Base-by-base conservation (phyloP, 495 filamentous ascomycete species). In the Pyrenula aspistea region DNA sequence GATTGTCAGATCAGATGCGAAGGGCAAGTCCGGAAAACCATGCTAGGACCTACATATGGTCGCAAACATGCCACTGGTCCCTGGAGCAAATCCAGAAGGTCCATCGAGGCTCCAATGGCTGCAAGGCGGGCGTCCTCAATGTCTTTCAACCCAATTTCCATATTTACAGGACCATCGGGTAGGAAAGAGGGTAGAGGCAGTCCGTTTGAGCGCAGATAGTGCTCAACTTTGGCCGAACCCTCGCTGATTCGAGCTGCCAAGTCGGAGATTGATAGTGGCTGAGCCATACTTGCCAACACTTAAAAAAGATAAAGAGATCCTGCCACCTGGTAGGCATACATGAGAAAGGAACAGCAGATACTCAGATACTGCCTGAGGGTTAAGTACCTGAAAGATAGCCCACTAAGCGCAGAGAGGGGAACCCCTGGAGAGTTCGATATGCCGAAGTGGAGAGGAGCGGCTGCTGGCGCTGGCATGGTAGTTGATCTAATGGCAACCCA, bases 101-200 rank as follows among this genome's bases (percentile, higher is more conserved):
- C 61, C 22, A 55, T 49, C 15, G 49, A 50, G 12, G 61, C 60
- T 12, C 57, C 61, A 22, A 63, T 23, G 12, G 55, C 55, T 12
- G 24, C 31, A 19, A 22, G 25, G 8, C 61, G 61, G 36, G 61
- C 61, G 22, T 53, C 21, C 23, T 57, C 42, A 19, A 63, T 53
- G n/a, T 58, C 59, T 1, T 48, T 48, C 23, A 22, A 12, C 22
- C 48, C 2, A 8, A 63, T 22, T 1, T 49, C 1, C 12, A 62
- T 60, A 25, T 63, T 55, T 2, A 55, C 36, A 2, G 58, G 59
- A 10, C 55, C 56, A 31, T 58, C 54, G 12, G 4, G 55, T 10
- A 58, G 2, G 22, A 63, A 63, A 1, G 61, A 58, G 24, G 61
- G 61, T n/a, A 51, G 47, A 22, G 61, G 61, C n/a, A 63, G 20